Conservation (phyloP, 169 alveolate species). For the Cyclospora cayetanensis region DNA sequence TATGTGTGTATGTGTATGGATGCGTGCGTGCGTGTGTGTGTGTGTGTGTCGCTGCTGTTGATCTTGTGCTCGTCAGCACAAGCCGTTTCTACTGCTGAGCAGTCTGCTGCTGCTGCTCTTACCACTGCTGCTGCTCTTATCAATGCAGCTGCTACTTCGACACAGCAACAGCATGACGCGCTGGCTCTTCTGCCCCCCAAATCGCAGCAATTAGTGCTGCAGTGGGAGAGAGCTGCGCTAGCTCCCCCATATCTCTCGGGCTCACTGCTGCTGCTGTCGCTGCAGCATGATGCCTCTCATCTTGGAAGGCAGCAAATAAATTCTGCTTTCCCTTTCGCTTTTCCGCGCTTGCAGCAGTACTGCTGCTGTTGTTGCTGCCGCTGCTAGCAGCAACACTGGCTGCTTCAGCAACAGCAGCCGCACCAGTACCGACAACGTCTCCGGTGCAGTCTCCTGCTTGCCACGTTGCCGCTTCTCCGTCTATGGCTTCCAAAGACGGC, state of each 20-base stretch:
- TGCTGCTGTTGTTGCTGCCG: background rate
- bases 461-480: conserved; percentile 7
- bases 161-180: background rate
- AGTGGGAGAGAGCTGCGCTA: conserved; percentile 14
- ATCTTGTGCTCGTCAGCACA: too few relatives aligned
- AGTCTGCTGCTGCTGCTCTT: background rate
- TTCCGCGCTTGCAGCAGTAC: background rate
- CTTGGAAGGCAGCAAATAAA: conserved; percentile 13
- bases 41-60: background rate
- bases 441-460: conserved; percentile 24
- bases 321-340: conserved; percentile 7
- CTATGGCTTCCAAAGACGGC: background rate
- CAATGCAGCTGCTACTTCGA: background rate
- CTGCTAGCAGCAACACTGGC: background rate
- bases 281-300: background rate
- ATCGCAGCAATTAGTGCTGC: conserved; percentile 1
- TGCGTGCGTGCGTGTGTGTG: background rate
- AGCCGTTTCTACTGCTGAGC: background rate
- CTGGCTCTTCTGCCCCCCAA: background rate
- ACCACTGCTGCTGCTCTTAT: background rate
- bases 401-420: background rate
- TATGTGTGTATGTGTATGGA: background rate
- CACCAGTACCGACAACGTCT: conserved; percentile 1
- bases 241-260: conserved; percentile 8
- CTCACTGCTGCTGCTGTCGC: conserved; percentile 23